Evolutionary conservation across 352 stramenopile genomes (phyloP).

Genomic region (Pythium angustatum): DNA sequence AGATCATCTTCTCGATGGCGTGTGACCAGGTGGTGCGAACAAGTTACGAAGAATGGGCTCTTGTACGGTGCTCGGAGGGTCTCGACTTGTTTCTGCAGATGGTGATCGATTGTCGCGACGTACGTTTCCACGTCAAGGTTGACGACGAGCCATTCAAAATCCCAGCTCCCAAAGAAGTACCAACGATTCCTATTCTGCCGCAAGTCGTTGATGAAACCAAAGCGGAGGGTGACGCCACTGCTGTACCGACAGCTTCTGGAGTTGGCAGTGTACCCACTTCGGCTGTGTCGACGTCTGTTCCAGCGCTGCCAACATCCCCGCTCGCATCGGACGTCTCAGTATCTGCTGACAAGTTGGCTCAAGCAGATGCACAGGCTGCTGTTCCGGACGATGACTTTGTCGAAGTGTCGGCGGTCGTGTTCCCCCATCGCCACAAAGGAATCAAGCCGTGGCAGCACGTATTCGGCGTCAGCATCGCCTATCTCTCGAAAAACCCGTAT

Average conservation of each 20-base stretch:
- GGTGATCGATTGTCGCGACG: conserved; percentile 65
- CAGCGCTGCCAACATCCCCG: conserved; percentile 24
- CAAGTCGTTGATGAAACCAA: background rate
- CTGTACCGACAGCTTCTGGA: background rate
- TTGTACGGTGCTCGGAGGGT: conserved; percentile 73
- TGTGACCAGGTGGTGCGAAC: conserved; percentile 73
- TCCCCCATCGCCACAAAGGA: conserved; percentile 66
- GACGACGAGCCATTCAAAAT: conserved; percentile 55
- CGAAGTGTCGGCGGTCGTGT: conserved; percentile 54
- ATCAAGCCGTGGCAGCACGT: conserved; percentile 87
- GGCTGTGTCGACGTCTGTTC: conserved; percentile 11
- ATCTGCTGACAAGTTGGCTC: conserved; percentile 28
- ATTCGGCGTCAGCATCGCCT: conserved; percentile 71
- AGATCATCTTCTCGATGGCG: conserved; percentile 78
- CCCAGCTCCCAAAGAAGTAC: conserved; percentile 23
- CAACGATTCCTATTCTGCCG: conserved; percentile 24
- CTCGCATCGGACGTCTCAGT: conserved; percentile 29
- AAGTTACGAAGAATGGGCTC: conserved; percentile 83
- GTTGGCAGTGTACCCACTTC: background rate
- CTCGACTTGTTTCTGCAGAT: conserved; percentile 76
- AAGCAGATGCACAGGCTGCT: conserved; percentile 16
- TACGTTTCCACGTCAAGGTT: conserved; percentile 73
- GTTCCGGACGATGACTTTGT: conserved; percentile 39
- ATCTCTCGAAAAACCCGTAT: conserved; percentile 79
- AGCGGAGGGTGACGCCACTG: conserved; percentile 20